Evolutionary conservation across 345 rosid genomes (phyloP), one percentile per base, ranked within the genome.

Genomic region (Dimocarpus longan): DNA sequence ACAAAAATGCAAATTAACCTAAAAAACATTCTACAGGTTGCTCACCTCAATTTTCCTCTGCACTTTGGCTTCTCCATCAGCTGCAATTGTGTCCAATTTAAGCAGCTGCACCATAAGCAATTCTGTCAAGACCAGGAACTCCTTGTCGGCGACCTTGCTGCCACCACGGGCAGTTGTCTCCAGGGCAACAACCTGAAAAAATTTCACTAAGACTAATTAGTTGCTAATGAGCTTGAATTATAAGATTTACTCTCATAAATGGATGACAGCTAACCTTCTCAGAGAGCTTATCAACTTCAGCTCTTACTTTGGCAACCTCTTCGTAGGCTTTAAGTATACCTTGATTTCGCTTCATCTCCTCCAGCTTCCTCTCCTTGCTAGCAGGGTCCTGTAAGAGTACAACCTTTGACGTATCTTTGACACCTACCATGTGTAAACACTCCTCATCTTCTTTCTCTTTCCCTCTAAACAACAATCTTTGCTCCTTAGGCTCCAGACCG

Each of bases 381-480:
- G 89, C 91, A 19, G 91, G 91, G 68, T 88, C 89, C 73, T 88
- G 89, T 60, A 88, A 76, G 10, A 88, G 80, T 42, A 88, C 57
- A 43, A 88, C 84, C 82, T 88, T 88, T 56, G 87, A 85, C 86
- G 66, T 73, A 63, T 86, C 91, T 76, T 75, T 84, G 43, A 88
- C 87, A 44, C 91, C 91, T 46, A 59, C 91, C 91, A 88, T 88
- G 64, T 86, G 84, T 63, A 88, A 75, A 82, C 78, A 85, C 67
- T 88, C 91, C 44, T 46, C 78, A 66, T 88, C 85, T 40, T 86
- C 91, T 72, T 81, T 88, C 66, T 88, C 91, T 74, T 88, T 88
- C 42, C 91, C 91, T 78, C 77, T 82, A 74, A 81, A 88, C 82
- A 88, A 76, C 54, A 88, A 68, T 22, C 91, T 84, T 73, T 88